phyloP scores from a whole-genome alignment of 768 basidiomycete species.

The Termitomyces sp. region DNA sequence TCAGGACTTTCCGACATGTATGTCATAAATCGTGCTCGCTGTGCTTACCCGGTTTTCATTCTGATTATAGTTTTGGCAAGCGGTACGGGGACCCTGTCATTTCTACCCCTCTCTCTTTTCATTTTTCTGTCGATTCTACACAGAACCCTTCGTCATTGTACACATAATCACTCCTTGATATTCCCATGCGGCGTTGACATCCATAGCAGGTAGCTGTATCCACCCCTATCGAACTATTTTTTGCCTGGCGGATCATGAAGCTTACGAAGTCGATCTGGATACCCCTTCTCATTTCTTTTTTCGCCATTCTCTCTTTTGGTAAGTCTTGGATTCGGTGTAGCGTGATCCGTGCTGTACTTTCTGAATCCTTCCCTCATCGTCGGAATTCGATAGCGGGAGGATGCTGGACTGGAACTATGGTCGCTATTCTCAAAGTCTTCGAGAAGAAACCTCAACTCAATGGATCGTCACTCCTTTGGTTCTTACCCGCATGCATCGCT shows the following conservation, averaged over 20 bases:
- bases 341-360: not conserved
- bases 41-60: not conserved
- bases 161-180: not conserved
- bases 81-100: not conserved
- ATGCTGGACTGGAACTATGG: slow-evolving; percentile 25
- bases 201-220: slow-evolving; percentile 19
- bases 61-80: not conserved
- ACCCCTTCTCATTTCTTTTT: slow-evolving; percentile 8
- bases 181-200: too few relatives aligned
- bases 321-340: not conserved
- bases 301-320: not conserved
- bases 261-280: slow-evolving; percentile 17
- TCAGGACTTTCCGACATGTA: slow-evolving; percentile 1
- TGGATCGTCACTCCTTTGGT: slow-evolving; percentile 37
- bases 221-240: slow-evolving; percentile 20
- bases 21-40: not conserved
- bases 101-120: too few relatives aligned
- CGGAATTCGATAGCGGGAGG: slow-evolving; percentile 25
- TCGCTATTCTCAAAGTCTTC: slow-evolving; percentile 24
- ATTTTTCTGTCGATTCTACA: not conserved
- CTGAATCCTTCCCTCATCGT: not conserved
- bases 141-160: slow-evolving; percentile 17
- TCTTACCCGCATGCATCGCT: slow-evolving; percentile 37
- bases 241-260: slow-evolving; percentile 17
- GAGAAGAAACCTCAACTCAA: slow-evolving; percentile 26